Conservation (phyloP, 306 rosid species). For the Corylus avellana region DNA sequence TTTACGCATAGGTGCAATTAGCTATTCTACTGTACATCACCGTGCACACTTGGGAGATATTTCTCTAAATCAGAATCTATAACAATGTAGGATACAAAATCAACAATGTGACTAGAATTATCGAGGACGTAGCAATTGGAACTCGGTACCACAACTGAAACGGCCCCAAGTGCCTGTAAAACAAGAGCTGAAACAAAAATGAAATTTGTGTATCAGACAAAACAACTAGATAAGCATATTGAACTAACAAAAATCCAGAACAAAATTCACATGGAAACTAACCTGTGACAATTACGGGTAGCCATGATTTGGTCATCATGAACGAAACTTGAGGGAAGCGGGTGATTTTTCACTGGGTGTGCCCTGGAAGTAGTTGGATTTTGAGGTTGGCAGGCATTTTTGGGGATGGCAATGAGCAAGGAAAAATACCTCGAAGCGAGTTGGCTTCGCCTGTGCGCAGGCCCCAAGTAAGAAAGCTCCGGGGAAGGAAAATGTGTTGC, state of each 20-base stretch:
- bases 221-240: background rate
- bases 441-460: background rate
- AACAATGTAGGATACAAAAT: constrained; percentile 73
- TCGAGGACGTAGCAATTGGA: constrained; percentile 81
- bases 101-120: constrained; percentile 81
- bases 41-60: background rate
- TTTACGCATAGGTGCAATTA: background rate
- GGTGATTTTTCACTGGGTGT: background rate
- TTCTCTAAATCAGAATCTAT: background rate
- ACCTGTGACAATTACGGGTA: constrained; percentile 20
- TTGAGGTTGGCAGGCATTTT: background rate
- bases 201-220: background rate
- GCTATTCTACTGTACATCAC: constrained; percentile 1
- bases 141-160: constrained; percentile 57
- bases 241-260: background rate
- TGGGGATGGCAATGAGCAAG: no score
- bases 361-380: background rate
- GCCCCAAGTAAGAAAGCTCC: background rate
- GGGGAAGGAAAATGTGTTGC: background rate
- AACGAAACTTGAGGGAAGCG: background rate
- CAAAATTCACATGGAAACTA: background rate
- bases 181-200: constrained; percentile 49
- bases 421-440: background rate
- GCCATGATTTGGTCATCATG: background rate
- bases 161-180: constrained; percentile 38